Percentiles rank a stretch among this genome's conserved stretches.
These are phyloP conservation scores for Fraxinus cuspidata DNA, from an alignment of 257 asterid species.

Conservation along the genomic window DNA sequence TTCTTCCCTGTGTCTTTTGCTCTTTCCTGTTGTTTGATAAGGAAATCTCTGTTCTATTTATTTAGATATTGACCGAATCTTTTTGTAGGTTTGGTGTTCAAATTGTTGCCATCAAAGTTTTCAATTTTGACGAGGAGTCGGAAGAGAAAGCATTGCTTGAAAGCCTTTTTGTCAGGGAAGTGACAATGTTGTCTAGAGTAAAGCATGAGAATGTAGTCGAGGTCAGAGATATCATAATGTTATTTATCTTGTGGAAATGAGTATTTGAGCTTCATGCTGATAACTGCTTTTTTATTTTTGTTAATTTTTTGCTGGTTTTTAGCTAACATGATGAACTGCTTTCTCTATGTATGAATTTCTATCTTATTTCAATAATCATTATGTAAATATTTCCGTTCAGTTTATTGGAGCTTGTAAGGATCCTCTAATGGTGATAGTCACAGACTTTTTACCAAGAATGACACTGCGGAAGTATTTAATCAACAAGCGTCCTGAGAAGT, in stretches of 20 bases:
- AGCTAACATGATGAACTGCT: too few relatives aligned
- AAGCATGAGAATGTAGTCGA: conserved; percentile 90
- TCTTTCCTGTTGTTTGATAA: neutral
- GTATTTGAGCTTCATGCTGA: neutral
- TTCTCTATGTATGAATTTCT: neutral
- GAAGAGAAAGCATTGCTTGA: conserved; percentile 73
- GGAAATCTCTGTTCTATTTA: neutral
- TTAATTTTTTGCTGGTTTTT: too few relatives aligned
- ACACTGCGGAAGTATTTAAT: conserved; percentile 85
- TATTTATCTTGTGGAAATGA: neutral
- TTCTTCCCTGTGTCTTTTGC: too few relatives aligned
- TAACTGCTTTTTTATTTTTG: neutral
- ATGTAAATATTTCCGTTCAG: conserved; percentile 39
- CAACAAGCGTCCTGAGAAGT: conserved; percentile 73
- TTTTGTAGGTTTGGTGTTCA: conserved; percentile 70
- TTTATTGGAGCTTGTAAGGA: conserved; percentile 98
- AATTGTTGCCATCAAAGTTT: conserved; percentile 91
- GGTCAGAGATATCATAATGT: conserved; percentile 40
- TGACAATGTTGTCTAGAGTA: conserved; percentile 87
- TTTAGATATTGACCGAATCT: neutral
- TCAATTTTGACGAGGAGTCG: conserved; percentile 62
- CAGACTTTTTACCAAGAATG: conserved; percentile 93
- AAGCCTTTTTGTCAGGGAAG: conserved; percentile 86
- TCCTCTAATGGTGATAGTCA: conserved; percentile 93
- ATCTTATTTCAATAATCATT: neutral